phyloP scores from a whole-genome alignment of 2,329 filamentous ascomycete species.

The Aspergillus fructus region DNA sequence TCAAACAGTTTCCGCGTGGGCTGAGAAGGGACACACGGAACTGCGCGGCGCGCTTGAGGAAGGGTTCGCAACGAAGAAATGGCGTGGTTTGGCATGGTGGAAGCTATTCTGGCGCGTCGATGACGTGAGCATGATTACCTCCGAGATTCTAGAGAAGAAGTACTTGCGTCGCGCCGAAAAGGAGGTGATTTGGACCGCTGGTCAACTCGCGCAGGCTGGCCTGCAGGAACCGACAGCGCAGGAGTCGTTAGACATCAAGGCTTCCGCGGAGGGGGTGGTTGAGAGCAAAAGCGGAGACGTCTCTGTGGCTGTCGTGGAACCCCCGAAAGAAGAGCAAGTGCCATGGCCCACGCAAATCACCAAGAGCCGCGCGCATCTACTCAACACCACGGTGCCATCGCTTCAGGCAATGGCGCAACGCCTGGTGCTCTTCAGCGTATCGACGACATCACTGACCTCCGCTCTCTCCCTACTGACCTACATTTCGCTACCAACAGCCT shows the following conservation, averaged over 20 bases:
- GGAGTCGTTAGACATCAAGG: not conserved
- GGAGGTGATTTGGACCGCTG: conserved; percentile 78
- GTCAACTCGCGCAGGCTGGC: conserved; percentile 68
- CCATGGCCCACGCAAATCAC: conserved; percentile 76
- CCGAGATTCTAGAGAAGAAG: conserved; percentile 71
- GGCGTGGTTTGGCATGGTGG: conserved; percentile 87
- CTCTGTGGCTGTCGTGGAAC: not conserved
- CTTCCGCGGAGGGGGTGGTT: conserved; percentile 37
- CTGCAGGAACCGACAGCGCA: conserved; percentile 46
- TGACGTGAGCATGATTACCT: conserved; percentile 80
- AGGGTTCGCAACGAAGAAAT: conserved; percentile 72
- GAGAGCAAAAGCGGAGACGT: not conserved
- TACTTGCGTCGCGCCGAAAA: conserved; percentile 80
- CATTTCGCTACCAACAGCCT: conserved; percentile 51
- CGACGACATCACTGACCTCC: conserved; percentile 65
- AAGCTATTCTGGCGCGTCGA: conserved; percentile 94
- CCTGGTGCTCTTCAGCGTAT: conserved; percentile 72
- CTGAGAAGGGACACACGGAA: conserved; percentile 77
- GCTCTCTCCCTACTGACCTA: conserved; percentile 58
- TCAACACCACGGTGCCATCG: conserved; percentile 65
- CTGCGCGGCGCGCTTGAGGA: conserved; percentile 75
- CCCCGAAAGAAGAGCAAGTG: conserved; percentile 13
- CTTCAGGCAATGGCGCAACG: conserved; percentile 72
- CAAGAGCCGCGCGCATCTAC: conserved; percentile 65
- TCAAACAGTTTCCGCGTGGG: conserved; percentile 66